Percentiles rank a stretch among this genome's conserved stretches.
Evolutionary conservation across 176 grass and related monocot genomes (phyloP).

Genomic region (Otatea glauca): DNA sequence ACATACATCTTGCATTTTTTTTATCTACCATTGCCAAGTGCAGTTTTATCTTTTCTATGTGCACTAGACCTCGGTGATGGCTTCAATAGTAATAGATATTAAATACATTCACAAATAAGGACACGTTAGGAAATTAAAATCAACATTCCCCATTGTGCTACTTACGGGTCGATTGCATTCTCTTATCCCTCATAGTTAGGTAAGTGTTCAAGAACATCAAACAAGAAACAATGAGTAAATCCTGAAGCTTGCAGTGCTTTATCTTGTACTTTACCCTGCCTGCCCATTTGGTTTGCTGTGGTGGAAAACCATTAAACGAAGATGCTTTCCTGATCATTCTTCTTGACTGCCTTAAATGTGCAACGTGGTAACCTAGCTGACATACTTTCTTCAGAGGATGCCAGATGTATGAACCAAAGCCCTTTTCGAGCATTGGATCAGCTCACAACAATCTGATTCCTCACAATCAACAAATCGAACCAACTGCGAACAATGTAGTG

Average conservation of each 20-base stretch:
- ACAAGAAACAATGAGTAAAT: not conserved
- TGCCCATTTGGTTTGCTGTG: not conserved
- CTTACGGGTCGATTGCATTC: not conserved
- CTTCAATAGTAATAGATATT: not conserved
- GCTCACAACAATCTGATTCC: constrained; percentile 13
- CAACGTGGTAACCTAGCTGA: not conserved
- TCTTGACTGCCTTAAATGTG: not conserved
- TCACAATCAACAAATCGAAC: constrained; percentile 27
- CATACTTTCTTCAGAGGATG: constrained; percentile 33
- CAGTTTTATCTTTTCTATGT: not conserved
- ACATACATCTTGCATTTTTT: not conserved
- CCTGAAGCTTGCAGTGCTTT: not conserved
- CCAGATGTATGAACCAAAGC: constrained; percentile 52
- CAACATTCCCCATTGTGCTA: not conserved
- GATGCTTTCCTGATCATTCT: not conserved
- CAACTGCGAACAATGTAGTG: constrained; percentile 28
- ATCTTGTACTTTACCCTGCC: not conserved
- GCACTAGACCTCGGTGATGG: not conserved
- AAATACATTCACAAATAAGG: not conserved
- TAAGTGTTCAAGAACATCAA: not conserved
- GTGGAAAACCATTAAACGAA: not conserved
- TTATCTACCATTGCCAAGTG: not conserved
- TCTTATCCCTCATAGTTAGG: not conserved
- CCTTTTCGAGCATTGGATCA: constrained; percentile 21
- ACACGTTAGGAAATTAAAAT: not conserved